Base-by-base conservation (phyloP, 805 yeast species). In the Candida dajiaensis region DNA sequence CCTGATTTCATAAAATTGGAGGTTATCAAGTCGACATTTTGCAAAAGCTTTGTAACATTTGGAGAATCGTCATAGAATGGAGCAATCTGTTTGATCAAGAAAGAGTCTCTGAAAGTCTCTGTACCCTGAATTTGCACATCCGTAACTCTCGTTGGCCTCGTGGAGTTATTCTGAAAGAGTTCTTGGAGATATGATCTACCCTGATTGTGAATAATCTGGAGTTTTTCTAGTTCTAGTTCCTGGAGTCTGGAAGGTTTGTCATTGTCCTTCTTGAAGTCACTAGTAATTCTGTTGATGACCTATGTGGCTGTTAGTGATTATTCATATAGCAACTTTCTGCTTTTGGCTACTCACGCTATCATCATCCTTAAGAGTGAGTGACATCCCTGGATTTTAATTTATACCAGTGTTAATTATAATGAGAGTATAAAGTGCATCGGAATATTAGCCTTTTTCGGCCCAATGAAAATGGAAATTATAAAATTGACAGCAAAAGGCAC, bases 121-220 rank as follows among this genome's bases (percentile, higher is more conserved):
- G 74, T 65, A 21, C 81, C 81, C 41, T 72, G 65, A 10, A 80
- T 61, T 48, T 75, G 76, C 10, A 78, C 73, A 35, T 69, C 67
- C 15, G 66, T 58, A 4, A 80, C 57, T 22, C 61, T 57, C 2
- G 77, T 68, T 0, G 83, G 80, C 38, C 68, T 53, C 2, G 67
- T 57, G 5, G 62, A 44, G 52, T 69, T 71, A 10, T 55, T 50
- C 13, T 50, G 47, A 2, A 72, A 49, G 0, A 69, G 29, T 0
- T 53, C 52, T 12, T 65, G 53, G 38, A 71, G 46, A 20, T 59
- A 59, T 2, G 45, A 33, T 10, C 57, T 44, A 22, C 62, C 63
- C 44, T 68, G 64, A 12, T 53, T 54, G 29, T 60, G 50, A 7
- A 68, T 49, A 6, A 68, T 37, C 29, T 55, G 48, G 37, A 63